Conservation (phyloP, 139 green algal species). For the Closterium sp. region DNA sequence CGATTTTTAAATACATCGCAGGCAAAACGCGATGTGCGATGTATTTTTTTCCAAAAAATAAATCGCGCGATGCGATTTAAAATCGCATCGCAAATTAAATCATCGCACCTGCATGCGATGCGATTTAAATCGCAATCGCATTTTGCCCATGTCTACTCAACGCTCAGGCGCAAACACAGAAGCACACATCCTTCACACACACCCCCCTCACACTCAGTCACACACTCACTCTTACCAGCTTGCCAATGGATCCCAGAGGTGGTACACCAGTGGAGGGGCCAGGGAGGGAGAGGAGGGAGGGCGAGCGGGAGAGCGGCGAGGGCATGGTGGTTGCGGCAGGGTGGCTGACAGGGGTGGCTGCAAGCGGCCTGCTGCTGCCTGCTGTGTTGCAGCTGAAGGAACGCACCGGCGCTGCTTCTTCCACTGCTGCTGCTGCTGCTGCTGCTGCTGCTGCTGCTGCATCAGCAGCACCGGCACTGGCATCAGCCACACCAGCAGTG, state of each 20-base stretch:
- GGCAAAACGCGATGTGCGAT: too few relatives aligned
- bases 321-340: background rate
- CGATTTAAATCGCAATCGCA: too few relatives aligned
- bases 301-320: background rate
- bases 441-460: too few relatives aligned
- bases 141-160: too few relatives aligned
- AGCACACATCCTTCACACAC: too few relatives aligned
- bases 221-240: background rate
- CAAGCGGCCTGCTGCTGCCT: background rate
- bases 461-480: background rate
- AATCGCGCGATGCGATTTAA: too few relatives aligned
- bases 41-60: too few relatives aligned
- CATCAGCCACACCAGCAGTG: background rate
- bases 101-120: too few relatives aligned
- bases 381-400: background rate
- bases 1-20: too few relatives aligned
- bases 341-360: background rate
- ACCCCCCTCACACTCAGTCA: too few relatives aligned
- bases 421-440: background rate
- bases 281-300: background rate
- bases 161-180: too few relatives aligned
- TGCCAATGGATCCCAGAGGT: background rate
- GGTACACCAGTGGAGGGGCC: background rate
- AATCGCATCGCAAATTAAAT: too few relatives aligned
- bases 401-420: background rate